Evolutionary conservation across 2,329 filamentous ascomycete species (phyloP).

Genomic region (Tolypocladium cylindrosporum): DNA sequence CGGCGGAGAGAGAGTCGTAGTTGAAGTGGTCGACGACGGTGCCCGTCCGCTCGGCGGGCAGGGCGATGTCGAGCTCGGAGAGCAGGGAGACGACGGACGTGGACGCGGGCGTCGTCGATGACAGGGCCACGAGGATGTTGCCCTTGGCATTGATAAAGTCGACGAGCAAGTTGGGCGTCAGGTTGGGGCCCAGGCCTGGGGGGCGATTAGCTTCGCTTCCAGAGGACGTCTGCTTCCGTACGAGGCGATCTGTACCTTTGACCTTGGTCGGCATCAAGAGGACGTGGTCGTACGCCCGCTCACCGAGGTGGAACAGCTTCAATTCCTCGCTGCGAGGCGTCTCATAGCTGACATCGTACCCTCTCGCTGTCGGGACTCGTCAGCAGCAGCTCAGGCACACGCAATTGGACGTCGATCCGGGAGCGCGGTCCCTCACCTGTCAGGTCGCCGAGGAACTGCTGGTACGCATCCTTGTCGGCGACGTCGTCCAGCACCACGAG

Average conservation of each 20-base stretch:
- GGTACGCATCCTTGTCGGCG: slow-evolving; percentile 72
- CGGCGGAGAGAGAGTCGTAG: slow-evolving; percentile 67
- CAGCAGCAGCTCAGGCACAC: slow-evolving; percentile 4
- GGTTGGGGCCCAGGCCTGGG: slow-evolving; percentile 71
- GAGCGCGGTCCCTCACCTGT: slow-evolving; percentile 40
- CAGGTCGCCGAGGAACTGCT: slow-evolving; percentile 67
- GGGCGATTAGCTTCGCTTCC: slow-evolving; percentile 1
- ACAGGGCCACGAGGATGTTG: slow-evolving; percentile 82
- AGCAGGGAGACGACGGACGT: slow-evolving; percentile 69
- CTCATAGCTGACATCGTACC: slow-evolving; percentile 71
- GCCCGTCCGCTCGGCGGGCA: slow-evolving; percentile 77
- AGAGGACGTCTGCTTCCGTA: neutral
- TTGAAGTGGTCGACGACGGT: slow-evolving; percentile 93
- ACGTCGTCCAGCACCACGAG: slow-evolving; percentile 80
- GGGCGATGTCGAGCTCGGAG: slow-evolving; percentile 76
- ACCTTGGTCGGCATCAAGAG: slow-evolving; percentile 80
- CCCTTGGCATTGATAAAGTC: slow-evolving; percentile 87
- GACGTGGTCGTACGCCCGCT: slow-evolving; percentile 84
- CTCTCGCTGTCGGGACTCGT: slow-evolving; percentile 52
- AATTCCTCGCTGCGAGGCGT: slow-evolving; percentile 73
- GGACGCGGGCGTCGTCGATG: slow-evolving; percentile 59
- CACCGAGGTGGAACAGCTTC: slow-evolving; percentile 74
- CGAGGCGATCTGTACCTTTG: slow-evolving; percentile 53
- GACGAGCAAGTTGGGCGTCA: slow-evolving; percentile 78
- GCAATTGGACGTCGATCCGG: neutral